Base-by-base conservation (phyloP, 441 rosid genomes). In the Arabidopsis hybrid region DNA sequence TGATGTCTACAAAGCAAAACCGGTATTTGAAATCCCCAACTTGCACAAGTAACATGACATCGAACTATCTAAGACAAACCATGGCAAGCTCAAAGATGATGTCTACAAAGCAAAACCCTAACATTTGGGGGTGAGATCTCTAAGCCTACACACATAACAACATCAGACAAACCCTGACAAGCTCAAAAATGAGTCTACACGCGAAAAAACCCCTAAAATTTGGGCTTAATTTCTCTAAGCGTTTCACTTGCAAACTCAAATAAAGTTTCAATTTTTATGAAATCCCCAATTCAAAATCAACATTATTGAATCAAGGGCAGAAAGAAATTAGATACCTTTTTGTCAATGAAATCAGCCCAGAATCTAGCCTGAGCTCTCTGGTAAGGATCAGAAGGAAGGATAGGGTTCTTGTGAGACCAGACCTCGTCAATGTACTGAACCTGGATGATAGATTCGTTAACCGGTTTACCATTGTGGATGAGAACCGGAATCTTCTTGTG, bases 331-430 rank as follows among this genome's bases (percentile, higher is more conserved):
- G n/a, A 0, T 57, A 83, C 86, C 83, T 83, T 81, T 34, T 76
- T 83, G 67, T 83, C 86, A n/a, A 79, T 74, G 21, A 46, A 83
- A 61, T 83, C 83, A 38, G 59, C 81, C 84, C 86, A 81, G 62
- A 83, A 81, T n/a, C 81, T 59, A 45, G 84, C 84, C 5, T 53
- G 79, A 45, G 86, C 78, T 21, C 61, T 78, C 56, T 52, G 64
- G 67, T 78, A 76, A 70, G 83, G 83, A 81, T 83, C 81, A 11
- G 83, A 70, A 65, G 85, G 83, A 0, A 82, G 78, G 59, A 82
- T 21, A 51, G 83, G 83, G 66, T 77, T 67, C 42, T 71, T 77
- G n/a, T 74, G 43, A 12, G 74, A 51, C 85, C 82, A 82, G 1
- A 74, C 76, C 81, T 83, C 84, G 5, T 83, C 84, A 16, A 83